Base-by-base conservation (phyloP, 73 alveolate species). In the Tetrahymena malaccensis region DNA sequence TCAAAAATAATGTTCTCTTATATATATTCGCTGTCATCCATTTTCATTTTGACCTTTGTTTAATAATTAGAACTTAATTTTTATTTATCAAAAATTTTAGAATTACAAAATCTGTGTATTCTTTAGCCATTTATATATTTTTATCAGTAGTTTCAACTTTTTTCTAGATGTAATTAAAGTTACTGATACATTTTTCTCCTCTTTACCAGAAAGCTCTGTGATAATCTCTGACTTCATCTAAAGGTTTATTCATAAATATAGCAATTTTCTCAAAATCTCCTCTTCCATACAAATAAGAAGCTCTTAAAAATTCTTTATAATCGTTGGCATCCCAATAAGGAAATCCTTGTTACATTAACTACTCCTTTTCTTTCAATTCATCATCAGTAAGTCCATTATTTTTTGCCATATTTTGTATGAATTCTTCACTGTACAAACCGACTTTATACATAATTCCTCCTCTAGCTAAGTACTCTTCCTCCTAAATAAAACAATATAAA, bases 301-400 rank as follows among this genome's bases (percentile, higher is more conserved):
- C 89, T 33, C 19, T 70, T 22, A 70, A 70, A 31, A 70, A 70
- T 8, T 70, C 89, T 70, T 70, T 70, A 22, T 70, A 70, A 70
- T 70, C 89, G 25, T 70, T 70, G 25, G 89, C 89, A 70, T 70
- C 89, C 99, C 99, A 98, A 96, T 98, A 97, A 1, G 99, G 96
- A 85, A 98, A 98, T n/a, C 99, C 99, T 94, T 96, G 95, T 85
- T 96, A 96, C 70, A 98, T 57, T 93, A 98, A 96, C 27, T 84
- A 85, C 43, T 96, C 97, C 96, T 97, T 97, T 94, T 96, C 97
- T 27, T 96, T 95, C 57, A 96, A 93, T 94, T 98, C 99, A 55
- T 98, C 94, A 38, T 97, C 96, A 25, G 98, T 96, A 85, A 98
- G 98, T 10, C 89, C 58, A 43, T 35, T 94, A 27, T 55, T 94